Percentiles rank a stretch among this genome's conserved stretches.
These are phyloP conservation scores for Quercus phellos DNA, from an alignment of 331 rosid genomes.

Conservation along the genomic window DNA sequence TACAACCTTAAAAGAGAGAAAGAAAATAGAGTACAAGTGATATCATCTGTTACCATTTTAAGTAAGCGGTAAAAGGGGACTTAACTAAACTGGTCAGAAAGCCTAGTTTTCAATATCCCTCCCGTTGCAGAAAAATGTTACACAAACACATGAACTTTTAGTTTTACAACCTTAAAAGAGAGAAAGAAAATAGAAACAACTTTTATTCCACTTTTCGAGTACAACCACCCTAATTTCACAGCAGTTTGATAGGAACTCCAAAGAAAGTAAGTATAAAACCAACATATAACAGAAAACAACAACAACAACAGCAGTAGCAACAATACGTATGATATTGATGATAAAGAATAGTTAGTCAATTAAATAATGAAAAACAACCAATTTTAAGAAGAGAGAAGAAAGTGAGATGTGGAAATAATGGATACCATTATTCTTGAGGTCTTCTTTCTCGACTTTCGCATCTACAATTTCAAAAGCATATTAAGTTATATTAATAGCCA, in stretches of 20 bases:
- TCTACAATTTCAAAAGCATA: slow-evolving; percentile 45
- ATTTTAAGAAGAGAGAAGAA: neutral
- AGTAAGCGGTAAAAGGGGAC: neutral
- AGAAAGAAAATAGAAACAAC: no score
- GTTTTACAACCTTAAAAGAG: neutral
- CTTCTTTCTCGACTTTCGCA: slow-evolving; percentile 73
- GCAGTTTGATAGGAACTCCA: neutral
- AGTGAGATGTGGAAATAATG: slow-evolving; percentile 18
- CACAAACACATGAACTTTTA: neutral
- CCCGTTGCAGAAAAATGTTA: neutral
- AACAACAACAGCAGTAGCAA: neutral
- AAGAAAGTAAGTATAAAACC: neutral
- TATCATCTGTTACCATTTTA: neutral
- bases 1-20: no score
- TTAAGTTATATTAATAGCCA: slow-evolving; percentile 11
- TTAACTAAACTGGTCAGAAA: neutral
- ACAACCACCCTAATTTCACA: neutral
- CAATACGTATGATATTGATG: neutral
- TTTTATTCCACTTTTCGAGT: neutral
- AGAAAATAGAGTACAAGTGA: neutral
- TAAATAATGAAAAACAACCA: neutral
- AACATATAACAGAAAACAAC: neutral
- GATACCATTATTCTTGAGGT: slow-evolving; percentile 58
- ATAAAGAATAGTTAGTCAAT: neutral
- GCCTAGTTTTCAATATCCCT: neutral